These are phyloP conservation scores for Metarhizium anisopliae DNA, from an alignment of 2,329 filamentous ascomycete species.

Conservation along the genomic window DNA sequence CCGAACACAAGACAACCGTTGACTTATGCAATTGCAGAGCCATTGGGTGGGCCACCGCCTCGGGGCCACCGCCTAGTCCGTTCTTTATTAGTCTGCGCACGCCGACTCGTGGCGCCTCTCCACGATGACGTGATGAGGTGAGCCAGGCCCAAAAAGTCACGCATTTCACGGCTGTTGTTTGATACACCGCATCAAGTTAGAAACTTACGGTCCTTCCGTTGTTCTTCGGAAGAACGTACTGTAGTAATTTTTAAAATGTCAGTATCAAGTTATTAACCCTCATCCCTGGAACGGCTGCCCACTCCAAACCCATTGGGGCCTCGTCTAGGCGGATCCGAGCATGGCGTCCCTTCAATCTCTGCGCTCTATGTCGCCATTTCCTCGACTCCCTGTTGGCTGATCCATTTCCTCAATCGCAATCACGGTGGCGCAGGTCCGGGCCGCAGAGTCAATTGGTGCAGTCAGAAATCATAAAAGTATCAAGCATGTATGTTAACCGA, in stretches of 20 bases:
- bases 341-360: not conserved
- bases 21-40: too few species aligned
- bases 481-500: not conserved
- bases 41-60: too few species aligned
- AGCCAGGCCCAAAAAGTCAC: not conserved
- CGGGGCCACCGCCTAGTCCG: too few species aligned
- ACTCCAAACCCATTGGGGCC: not conserved
- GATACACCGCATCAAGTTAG: too few species aligned
- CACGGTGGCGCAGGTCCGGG: not conserved
- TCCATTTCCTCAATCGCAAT: not conserved
- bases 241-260: too few species aligned
- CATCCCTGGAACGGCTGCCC: too few species aligned
- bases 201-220: too few species aligned
- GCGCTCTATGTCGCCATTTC: not conserved
- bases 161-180: too few species aligned
- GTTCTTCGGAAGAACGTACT: too few species aligned
- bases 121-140: not conserved
- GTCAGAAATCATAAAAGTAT: not conserved
- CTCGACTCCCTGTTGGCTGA: not conserved
- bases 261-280: too few species aligned
- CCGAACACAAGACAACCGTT: too few species aligned
- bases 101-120: not conserved
- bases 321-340: not conserved
- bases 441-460: not conserved
- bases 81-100: not conserved